A percentile compares a stretch with the other conserved stretches of the same genome.
Evolutionary conservation across 2,329 filamentous ascomycete species (phyloP).

Genomic region (Lachnum nothofagi): DNA sequence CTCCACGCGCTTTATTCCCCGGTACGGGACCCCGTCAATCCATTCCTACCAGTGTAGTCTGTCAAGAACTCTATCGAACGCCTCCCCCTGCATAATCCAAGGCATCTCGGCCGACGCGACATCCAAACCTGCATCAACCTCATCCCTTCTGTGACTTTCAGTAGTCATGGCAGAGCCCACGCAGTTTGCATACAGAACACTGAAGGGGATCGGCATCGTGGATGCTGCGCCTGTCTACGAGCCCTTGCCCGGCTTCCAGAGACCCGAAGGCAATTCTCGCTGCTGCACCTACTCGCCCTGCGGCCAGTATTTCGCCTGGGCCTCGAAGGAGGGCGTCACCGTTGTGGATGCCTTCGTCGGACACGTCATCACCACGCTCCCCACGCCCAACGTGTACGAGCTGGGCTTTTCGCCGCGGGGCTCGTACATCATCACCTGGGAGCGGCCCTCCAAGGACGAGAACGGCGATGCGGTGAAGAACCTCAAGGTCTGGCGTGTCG

Average conservation of each 20-base stretch:
- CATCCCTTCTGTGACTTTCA: slow-evolving; percentile 64
- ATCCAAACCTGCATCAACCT: slow-evolving; percentile 22
- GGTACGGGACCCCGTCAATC: slow-evolving; percentile 27
- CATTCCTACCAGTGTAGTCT: slow-evolving; percentile 29
- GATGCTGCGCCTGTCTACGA: slow-evolving; percentile 87
- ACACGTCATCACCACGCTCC: slow-evolving; percentile 66
- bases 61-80: slow-evolving; percentile 17
- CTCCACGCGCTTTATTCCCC: slow-evolving; percentile 20
- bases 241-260: slow-evolving; percentile 73
- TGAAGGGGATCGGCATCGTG: slow-evolving; percentile 91
- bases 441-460: slow-evolving; percentile 87
- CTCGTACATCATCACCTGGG: slow-evolving; percentile 94
- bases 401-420: slow-evolving; percentile 89
- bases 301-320: slow-evolving; percentile 94
- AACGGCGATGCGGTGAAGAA: slow-evolving; percentile 93
- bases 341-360: slow-evolving; percentile 79
- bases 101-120: slow-evolving; percentile 11
- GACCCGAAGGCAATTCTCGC: slow-evolving; percentile 88
- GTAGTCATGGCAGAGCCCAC: slow-evolving; percentile 90
- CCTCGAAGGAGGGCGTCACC: slow-evolving; percentile 77
- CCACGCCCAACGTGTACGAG: slow-evolving; percentile 83
- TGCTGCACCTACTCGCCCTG: slow-evolving; percentile 95
- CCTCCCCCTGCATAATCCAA: slow-evolving; percentile 8
- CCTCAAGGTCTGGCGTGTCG: slow-evolving; percentile 88
- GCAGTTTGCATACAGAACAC: slow-evolving; percentile 95